A percentile compares a stretch with the other conserved stretches of the same genome.
These are phyloP conservation scores for Porphyridium purpureum DNA, from an alignment of 23 red algal genomes.

Conservation along the genomic window DNA sequence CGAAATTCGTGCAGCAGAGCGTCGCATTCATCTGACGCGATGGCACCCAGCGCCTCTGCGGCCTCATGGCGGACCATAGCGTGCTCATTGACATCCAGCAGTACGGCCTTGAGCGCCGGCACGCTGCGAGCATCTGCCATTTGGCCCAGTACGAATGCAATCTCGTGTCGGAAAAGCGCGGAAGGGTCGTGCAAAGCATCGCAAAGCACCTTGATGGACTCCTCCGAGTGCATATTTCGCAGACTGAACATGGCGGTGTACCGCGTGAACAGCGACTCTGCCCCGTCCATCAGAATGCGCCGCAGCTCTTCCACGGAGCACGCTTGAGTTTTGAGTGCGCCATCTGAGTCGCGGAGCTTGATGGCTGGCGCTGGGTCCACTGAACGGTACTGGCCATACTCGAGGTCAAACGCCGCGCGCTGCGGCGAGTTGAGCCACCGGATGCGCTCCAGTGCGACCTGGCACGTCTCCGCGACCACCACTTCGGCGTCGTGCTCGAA, in stretches of 20 bases:
- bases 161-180: slow-evolving; percentile 89
- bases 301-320: slow-evolving; percentile 20
- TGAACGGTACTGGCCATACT: slow-evolving; percentile 6
- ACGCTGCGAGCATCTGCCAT: slow-evolving; percentile 23
- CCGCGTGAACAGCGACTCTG: slow-evolving; percentile 24
- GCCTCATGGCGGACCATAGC: slow-evolving; percentile 98
- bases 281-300: slow-evolving; percentile 20
- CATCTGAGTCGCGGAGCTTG: slow-evolving; percentile 1
- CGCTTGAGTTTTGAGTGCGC: too few relatives aligned
- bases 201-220: slow-evolving; percentile 41
- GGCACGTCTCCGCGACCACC: slow-evolving; percentile 80
- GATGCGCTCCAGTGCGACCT: slow-evolving; percentile 37
- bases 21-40: slow-evolving; percentile 19
- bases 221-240: slow-evolving; percentile 31
- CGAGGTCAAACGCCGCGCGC: neutral
- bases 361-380: slow-evolving; percentile 58
- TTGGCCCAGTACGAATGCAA: slow-evolving; percentile 87
- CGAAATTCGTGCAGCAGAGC: slow-evolving; percentile 20
- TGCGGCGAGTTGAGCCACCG: neutral
- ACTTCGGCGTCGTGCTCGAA: slow-evolving; percentile 9
- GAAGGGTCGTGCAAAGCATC: slow-evolving; percentile 32
- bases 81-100: slow-evolving; percentile 37
- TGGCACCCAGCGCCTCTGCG: slow-evolving; percentile 83
- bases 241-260: slow-evolving; percentile 74
- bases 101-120: slow-evolving; percentile 21